These are phyloP conservation scores for Jacaranda mimosifolia DNA, from an alignment of 257 asterid species.

Conservation along the genomic window DNA sequence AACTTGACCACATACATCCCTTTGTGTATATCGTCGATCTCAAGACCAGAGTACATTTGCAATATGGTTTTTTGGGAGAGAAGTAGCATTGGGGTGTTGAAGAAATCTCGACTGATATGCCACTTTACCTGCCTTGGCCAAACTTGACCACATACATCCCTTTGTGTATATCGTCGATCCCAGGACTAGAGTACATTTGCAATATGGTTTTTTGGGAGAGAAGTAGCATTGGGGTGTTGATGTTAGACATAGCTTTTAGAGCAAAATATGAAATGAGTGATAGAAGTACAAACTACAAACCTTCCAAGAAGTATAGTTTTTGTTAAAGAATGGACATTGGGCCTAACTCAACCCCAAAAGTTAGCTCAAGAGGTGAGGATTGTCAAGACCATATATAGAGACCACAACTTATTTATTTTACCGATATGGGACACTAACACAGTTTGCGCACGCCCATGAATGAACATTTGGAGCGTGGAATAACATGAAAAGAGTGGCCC, in stretches of 20 bases:
- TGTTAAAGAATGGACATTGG: no score
- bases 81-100: no score
- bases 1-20: slow-evolving; percentile 83
- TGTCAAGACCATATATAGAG: no score
- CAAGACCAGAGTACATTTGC: slow-evolving; percentile 97
- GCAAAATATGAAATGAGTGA: slow-evolving; percentile 3
- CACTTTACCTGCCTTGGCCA: slow-evolving; percentile 84
- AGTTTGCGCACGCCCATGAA: no score
- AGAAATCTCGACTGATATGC: slow-evolving; percentile 55
- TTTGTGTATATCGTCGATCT: slow-evolving; percentile 81
- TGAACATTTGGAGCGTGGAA: no score
- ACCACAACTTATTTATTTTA: no score
- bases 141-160: slow-evolving; percentile 83
- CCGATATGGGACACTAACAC: no score
- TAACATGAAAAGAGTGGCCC: no score
- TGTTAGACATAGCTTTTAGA: not conserved
- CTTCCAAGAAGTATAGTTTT: slow-evolving; percentile 73
- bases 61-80: not conserved
- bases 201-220: not conserved
- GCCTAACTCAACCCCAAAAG: no score
- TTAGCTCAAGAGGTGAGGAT: no score
- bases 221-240: no score
- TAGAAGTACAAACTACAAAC: slow-evolving; percentile 52
- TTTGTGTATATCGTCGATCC: slow-evolving; percentile 82
- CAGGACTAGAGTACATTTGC: slow-evolving; percentile 98